Evolutionary conservation across 2,329 filamentous ascomycete species (phyloP).

Genomic region (Neonectria punicea): DNA sequence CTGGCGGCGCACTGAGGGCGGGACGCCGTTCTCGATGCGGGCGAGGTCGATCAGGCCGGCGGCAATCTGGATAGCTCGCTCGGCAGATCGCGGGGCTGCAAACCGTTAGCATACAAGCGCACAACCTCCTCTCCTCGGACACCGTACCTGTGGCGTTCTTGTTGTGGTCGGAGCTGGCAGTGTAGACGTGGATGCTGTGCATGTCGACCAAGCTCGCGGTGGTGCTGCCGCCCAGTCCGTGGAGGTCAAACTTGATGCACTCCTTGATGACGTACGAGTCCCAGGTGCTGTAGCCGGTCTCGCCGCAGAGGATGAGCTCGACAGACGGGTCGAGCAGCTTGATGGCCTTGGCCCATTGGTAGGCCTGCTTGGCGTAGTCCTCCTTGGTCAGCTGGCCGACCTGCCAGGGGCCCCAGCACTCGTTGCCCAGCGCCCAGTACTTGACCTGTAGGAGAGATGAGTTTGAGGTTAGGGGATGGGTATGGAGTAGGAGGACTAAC

Average conservation of each 20-base stretch:
- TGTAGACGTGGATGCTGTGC: slow-evolving; percentile 86
- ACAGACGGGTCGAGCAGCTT: slow-evolving; percentile 77
- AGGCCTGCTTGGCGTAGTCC: slow-evolving; percentile 74
- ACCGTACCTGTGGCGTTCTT: slow-evolving; percentile 58
- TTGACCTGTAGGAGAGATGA: slow-evolving; percentile 60
- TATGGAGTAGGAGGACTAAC: slow-evolving; percentile 23
- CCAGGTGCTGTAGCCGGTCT: slow-evolving; percentile 76
- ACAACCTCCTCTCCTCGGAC: neutral
- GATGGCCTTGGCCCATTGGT: slow-evolving; percentile 77
- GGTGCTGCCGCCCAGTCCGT: slow-evolving; percentile 47
- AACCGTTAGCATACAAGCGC: neutral
- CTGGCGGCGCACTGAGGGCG: slow-evolving; percentile 67
- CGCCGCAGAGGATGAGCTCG: slow-evolving; percentile 77
- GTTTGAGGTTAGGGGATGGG: neutral
- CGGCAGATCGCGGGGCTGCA: slow-evolving; percentile 72
- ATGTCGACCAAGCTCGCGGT: slow-evolving; percentile 71
- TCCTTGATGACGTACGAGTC: slow-evolving; percentile 78
- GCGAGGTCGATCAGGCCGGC: slow-evolving; percentile 77
- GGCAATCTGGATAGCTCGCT: slow-evolving; percentile 78
- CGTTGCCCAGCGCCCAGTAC: slow-evolving; percentile 88
- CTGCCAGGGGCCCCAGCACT: slow-evolving; percentile 75
- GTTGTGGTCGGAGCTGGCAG: slow-evolving; percentile 63
- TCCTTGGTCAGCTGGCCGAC: slow-evolving; percentile 76
- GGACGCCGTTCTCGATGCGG: slow-evolving; percentile 73
- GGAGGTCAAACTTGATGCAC: slow-evolving; percentile 61